These are phyloP conservation scores for Nasturtium officinale DNA, from an alignment of 345 rosid genomes.

Conservation along the genomic window DNA sequence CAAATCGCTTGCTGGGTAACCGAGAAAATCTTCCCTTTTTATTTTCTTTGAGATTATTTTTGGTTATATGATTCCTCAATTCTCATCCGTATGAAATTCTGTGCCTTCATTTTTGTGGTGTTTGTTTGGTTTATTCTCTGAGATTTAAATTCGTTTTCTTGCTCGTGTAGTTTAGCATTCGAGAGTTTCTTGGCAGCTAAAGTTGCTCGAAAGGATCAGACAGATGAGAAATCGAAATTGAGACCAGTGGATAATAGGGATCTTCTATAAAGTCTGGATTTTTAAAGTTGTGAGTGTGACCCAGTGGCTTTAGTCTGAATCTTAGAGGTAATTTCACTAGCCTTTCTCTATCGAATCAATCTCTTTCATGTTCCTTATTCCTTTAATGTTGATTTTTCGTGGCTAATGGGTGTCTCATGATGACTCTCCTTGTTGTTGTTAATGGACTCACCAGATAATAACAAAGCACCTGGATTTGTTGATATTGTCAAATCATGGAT, in stretches of 20 bases:
- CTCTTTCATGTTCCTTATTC: not conserved
- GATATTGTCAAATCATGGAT: constrained; percentile 80
- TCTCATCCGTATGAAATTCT: constrained; percentile 9
- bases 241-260: constrained; percentile 19
- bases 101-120: no score
- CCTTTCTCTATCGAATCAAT: not conserved
- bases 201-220: not conserved
- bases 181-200: no score
- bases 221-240: not conserved
- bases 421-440: constrained; percentile 59
- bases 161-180: no score
- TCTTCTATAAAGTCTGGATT: constrained; percentile 1
- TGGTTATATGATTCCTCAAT: constrained; percentile 13
- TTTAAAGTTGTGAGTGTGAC: constrained; percentile 35
- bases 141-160: no score
- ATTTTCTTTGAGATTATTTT: constrained; percentile 2
- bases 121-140: no score
- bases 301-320: constrained; percentile 28
- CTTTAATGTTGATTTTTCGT: constrained; percentile 4
- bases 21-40: constrained; percentile 1
- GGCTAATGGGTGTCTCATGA: constrained; percentile 57
- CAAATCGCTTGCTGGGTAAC: constrained; percentile 18
- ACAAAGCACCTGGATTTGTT: constrained; percentile 69
- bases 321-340: constrained; percentile 20
- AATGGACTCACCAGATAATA: constrained; percentile 81